Conservation (phyloP, 495 filamentous ascomycete species). For the Aspergillus hancockii region DNA sequence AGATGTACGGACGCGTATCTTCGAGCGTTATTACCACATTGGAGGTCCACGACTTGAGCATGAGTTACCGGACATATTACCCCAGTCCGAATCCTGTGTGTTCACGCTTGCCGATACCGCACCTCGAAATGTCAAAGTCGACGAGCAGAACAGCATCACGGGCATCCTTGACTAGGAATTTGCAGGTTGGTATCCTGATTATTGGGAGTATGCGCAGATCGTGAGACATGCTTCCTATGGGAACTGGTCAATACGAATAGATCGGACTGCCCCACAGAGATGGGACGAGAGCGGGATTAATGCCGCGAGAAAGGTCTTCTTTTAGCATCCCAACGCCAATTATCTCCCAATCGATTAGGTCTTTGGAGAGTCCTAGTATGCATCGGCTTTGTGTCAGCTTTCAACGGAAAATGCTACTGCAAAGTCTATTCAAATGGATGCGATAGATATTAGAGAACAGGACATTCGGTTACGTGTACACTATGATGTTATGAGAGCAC, state of each 20-base stretch:
- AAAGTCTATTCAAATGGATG: too few relatives aligned
- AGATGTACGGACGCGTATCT: conserved; percentile 34
- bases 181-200: conserved; percentile 51
- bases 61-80: conserved; percentile 33
- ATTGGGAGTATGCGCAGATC: conserved; percentile 53
- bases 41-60: conserved; percentile 32
- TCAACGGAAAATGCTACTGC: too few relatives aligned
- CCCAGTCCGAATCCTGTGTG: conserved; percentile 28
- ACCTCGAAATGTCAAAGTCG: conserved; percentile 40
- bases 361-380: too few relatives aligned
- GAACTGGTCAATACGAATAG: conserved; percentile 45
- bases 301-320: conserved; percentile 41
- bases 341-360: too few relatives aligned
- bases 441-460: too few relatives aligned
- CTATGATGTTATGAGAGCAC: too few relatives aligned
- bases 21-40: conserved; percentile 37
- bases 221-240: conserved; percentile 31
- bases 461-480: too few relatives aligned
- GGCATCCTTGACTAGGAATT: conserved; percentile 49
- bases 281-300: conserved; percentile 45
- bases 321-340: too few relatives aligned
- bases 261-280: conserved; percentile 32
- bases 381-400: too few relatives aligned
- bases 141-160: conserved; percentile 33
- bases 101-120: conserved; percentile 34